Base-by-base conservation (phyloP, 805 yeast species). In the Cyberlindnera sargentensis region DNA sequence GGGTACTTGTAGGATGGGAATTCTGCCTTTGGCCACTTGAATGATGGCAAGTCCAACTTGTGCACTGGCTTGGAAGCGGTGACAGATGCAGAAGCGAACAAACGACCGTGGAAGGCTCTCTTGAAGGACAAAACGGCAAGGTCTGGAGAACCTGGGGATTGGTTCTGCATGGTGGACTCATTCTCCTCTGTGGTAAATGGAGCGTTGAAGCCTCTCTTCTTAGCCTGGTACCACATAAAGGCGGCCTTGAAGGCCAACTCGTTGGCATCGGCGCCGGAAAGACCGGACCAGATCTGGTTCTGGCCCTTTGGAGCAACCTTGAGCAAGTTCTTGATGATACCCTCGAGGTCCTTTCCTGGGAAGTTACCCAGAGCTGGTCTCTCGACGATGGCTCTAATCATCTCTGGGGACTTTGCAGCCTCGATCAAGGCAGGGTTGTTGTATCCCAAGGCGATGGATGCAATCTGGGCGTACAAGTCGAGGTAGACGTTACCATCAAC, bases 11-110 rank as follows among this genome's bases (percentile, higher is more conserved):
- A 81, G 41, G 75, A 56, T 51, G 98, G 98, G 72, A 82, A 90
- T 50, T 87, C 88, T 44, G 96, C 96, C 64, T 85, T 89, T 61
- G 98, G 98, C 97, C 97, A 90, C 60, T 86, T 78, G 72, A 90
- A 90, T 6, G 95, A 80, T 48, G 98, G 98, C 68, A 91, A 72
- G 65, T 83, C 90, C 61, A 90, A 71, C 71, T 91, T 90, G 73
- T 90, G 98, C 56, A 91, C 77, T 52, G 97, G 96, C 72, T 88
- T 91, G 45, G 96, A 88, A 64, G 95, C 80, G 34, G 98, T 90
- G 52, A 87, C 79, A 6, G 96, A 84, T 36, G 86, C 89, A 43
- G 95, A 77, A 25, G 96, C 98, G 68, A 90, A 88, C 50, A 89
- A 68, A 67, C 98, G 80, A 51, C 98, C 98, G 63, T 90, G 98